Base-by-base conservation (phyloP, 2,329 filamentous ascomycete genomes). In the Neonectria faginata region DNA sequence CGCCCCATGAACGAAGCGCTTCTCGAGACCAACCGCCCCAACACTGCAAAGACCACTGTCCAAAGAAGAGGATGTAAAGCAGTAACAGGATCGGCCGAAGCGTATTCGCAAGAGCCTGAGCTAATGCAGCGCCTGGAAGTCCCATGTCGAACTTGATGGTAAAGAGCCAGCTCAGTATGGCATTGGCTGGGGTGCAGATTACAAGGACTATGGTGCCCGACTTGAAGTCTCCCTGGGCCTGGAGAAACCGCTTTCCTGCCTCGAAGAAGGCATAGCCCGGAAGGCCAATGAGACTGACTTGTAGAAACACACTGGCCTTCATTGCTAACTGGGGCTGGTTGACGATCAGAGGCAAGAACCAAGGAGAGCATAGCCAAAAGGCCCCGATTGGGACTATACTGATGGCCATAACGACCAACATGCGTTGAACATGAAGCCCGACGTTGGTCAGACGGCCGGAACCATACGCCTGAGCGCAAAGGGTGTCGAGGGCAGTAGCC, bases 241-340 rank as follows among this genome's bases (percentile, higher is more conserved):
- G 85, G 3, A 86, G 78, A 65, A 86, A 87, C 0, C 85, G 78
- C 70, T 87, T 87, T 1, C 83, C 77, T 0, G 83, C 83, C 67
- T 87, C 85, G 42, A 87, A 88, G 9, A 80, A 80, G 2, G 83
- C 84, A 60, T 86, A 87, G 3, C 84, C 85, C 0, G 85, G 85
- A 1, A 85, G 76, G 0, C 85, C 84, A 10, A 85, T 72, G 1
- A 87, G 75, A 41, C 83, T 81, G 50, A 84, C 78, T 9, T 79
- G 78, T 33, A 87, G 70, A 60, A 86, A 88, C 0, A 74, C 75
- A 14, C 85, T 84, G 0, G 85, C 85, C 67, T 83, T 80, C 50
- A 80, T 71, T 2, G 84, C 84, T 8, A 87, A 70, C 12, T 82
- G 75, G n/a, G 79, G 76, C 67, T 86, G 83, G 12, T 80, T 81